Evolutionary conservation across 345 rosid genomes (phyloP).

Genomic region (Arabis hirsuta): DNA sequence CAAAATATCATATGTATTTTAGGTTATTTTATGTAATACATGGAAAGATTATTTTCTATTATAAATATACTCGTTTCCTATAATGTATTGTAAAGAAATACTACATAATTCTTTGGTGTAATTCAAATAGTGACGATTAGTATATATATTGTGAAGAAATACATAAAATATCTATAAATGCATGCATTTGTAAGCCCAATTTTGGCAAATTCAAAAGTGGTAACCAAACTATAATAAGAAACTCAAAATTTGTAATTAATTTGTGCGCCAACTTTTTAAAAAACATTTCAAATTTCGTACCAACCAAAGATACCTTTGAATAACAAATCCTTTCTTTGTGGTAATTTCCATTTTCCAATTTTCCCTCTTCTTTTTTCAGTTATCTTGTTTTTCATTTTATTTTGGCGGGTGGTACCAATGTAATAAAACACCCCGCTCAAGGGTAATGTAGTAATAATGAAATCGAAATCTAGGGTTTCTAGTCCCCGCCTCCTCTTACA

Average conservation of each 20-base stretch:
- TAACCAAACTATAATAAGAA: neutral
- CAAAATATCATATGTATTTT: too few relatives aligned
- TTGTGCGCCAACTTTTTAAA: conserved; percentile 20
- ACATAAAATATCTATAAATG: neutral
- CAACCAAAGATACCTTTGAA: conserved; percentile 27
- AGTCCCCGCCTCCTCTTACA: conserved; percentile 42
- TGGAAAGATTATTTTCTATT: too few relatives aligned
- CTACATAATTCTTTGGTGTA: too few relatives aligned
- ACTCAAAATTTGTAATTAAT: conserved; percentile 4
- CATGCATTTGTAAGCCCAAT: conserved; percentile 21
- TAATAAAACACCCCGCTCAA: conserved; percentile 39
- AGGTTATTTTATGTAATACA: too few relatives aligned
- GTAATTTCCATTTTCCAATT: neutral
- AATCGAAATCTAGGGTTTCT: conserved; percentile 38
- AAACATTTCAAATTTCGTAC: conserved; percentile 34
- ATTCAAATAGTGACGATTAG: neutral
- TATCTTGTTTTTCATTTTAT: neutral
- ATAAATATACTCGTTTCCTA: too few relatives aligned
- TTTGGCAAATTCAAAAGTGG: conserved; percentile 12
- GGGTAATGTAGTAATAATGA: conserved; percentile 13
- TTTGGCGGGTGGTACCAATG: conserved; percentile 39
- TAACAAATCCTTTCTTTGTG: neutral
- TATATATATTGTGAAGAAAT: neutral
- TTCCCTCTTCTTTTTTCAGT: conserved; percentile 29
- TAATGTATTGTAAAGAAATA: too few relatives aligned